Evolutionary conservation across 1,284 basidiomycete species (phyloP), one percentile per base, ranked within the genome.

Genomic region (Neolentinus lepideus): DNA sequence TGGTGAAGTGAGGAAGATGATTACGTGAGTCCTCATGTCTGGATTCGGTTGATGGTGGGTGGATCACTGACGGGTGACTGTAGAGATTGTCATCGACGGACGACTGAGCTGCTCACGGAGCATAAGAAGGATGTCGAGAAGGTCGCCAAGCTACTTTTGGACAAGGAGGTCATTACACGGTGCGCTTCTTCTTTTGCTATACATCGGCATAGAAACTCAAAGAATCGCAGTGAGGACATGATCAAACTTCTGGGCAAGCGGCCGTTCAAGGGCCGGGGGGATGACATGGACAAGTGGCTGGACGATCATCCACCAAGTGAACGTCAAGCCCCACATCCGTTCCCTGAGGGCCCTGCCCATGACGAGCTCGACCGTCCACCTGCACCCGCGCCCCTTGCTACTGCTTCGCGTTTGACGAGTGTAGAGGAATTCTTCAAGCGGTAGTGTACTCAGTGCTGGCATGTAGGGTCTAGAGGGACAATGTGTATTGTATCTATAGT

Each of bases 101-200:
- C 95, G 45, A 90, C 82, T 21, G 80, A 89, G 51, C 78, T 99
- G 11, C 75, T 99, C 56, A 90, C 80, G 1, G 79, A 90, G 62
- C 91, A 97, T 70, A 84, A 83, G 60, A 88, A 80, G 22, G 90
- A 95, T 60, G 94, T 99, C 1, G 93, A 98, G 73, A 96, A 95
- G 75, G 92, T 99, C 12, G 96, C 96, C 0, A 77, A 91, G 70
- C 72, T 93, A 36, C 76, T 99, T 47, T 76, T 99, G 19, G 84
- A 94, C 70, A 96, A 94, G 75, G 96, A 99, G 71, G 92, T 98
- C 24, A 88, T 99, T 59, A 96, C 92, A 51, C 84, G 94, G 89
- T 91, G 66, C 51, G 75, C 71, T 33, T 45, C 33, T 43, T 53
- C 11, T 26, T 25, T 24, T 52, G 9, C 22, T 12, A 16, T 16